Evolutionary conservation across 1,139 yeast genomes (phyloP).

Genomic region (Meyerozyma guilliermondii): DNA sequence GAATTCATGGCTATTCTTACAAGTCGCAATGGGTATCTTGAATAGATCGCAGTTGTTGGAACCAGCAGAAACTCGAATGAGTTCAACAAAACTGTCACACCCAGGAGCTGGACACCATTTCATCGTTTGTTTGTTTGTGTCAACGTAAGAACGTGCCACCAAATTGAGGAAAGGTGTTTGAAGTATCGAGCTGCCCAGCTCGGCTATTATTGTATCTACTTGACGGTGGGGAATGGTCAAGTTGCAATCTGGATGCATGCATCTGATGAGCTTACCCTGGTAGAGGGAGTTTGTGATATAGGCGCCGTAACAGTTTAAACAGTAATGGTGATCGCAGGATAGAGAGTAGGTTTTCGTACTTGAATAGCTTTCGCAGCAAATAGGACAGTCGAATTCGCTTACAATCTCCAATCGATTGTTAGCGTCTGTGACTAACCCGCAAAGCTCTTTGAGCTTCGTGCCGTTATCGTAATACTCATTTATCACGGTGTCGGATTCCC

Average conservation of each 20-base stretch:
- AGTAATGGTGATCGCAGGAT: slow-evolving; percentile 67
- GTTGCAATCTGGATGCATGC: slow-evolving; percentile 50
- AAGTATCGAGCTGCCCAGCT: slow-evolving; percentile 4
- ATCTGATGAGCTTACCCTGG: slow-evolving; percentile 56
- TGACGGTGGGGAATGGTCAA: slow-evolving; percentile 30
- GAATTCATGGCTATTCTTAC: slow-evolving; percentile 64
- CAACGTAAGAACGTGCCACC: slow-evolving; percentile 47
- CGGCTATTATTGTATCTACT: slow-evolving; percentile 16
- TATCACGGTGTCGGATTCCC: slow-evolving; percentile 72
- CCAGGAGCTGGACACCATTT: slow-evolving; percentile 90
- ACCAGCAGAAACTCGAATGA: slow-evolving; percentile 18
- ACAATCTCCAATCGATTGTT: slow-evolving; percentile 16
- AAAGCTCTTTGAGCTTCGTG: slow-evolving; percentile 33
- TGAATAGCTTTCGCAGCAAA: slow-evolving; percentile 61
- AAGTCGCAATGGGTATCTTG: slow-evolving; percentile 44
- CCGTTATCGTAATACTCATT: slow-evolving; percentile 62
- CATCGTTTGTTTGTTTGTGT: slow-evolving; percentile 40
- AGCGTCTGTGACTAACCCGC: slow-evolving; percentile 40
- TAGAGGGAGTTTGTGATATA: slow-evolving; percentile 50
- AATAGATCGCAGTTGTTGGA: slow-evolving; percentile 10
- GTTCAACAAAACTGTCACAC: slow-evolving; percentile 58
- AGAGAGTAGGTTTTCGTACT: slow-evolving; percentile 44
- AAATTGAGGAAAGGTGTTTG: slow-evolving; percentile 15
- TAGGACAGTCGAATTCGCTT: slow-evolving; percentile 45
- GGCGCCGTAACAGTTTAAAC: slow-evolving; percentile 59